These are phyloP conservation scores for Claviceps capensis DNA, from an alignment of 2,329 filamentous ascomycete species.

Conservation along the genomic window DNA sequence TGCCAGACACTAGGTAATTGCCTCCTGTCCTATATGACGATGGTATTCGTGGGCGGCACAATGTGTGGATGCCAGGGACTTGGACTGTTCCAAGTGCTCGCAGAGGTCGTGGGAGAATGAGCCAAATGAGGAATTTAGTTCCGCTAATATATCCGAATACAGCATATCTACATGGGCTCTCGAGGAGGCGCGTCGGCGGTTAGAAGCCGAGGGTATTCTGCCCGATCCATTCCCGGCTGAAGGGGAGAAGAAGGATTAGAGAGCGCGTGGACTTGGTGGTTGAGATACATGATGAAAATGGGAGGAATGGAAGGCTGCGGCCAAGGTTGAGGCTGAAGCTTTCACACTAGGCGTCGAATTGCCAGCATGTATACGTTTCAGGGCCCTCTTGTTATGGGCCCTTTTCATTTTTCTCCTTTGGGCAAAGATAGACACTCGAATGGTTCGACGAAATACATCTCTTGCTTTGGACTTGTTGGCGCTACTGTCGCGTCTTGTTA, in stretches of 20 bases:
- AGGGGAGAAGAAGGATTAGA: conserved; percentile 36
- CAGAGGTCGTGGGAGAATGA: too few species aligned
- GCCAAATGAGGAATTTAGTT: not conserved
- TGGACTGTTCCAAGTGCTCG: too few species aligned
- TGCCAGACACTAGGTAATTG: conserved; percentile 96
- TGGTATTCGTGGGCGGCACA: not conserved
- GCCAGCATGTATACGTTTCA: conserved; percentile 19
- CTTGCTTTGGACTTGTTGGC: not conserved
- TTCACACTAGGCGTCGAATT: not conserved
- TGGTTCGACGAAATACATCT: conserved; percentile 18
- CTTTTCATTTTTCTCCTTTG: not conserved
- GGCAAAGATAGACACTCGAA: conserved; percentile 15
- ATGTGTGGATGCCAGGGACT: too few species aligned
- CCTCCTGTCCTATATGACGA: not conserved
- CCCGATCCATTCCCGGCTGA: conserved; percentile 43
- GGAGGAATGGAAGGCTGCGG: conserved; percentile 1
- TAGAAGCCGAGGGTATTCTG: conserved; percentile 91
- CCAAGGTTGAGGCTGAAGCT: not conserved
- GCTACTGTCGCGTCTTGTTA: not conserved
- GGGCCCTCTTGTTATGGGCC: conserved; percentile 7
- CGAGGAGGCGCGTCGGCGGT: conserved; percentile 85
- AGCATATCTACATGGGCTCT: conserved; percentile 99
- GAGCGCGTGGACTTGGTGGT: not conserved
- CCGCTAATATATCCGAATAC: not conserved
- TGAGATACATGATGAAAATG: conserved; percentile 1